Evolutionary conservation across 805 yeast species (phyloP), one percentile per base, ranked within the genome.

Genomic region (Brettanomyces sp.): DNA sequence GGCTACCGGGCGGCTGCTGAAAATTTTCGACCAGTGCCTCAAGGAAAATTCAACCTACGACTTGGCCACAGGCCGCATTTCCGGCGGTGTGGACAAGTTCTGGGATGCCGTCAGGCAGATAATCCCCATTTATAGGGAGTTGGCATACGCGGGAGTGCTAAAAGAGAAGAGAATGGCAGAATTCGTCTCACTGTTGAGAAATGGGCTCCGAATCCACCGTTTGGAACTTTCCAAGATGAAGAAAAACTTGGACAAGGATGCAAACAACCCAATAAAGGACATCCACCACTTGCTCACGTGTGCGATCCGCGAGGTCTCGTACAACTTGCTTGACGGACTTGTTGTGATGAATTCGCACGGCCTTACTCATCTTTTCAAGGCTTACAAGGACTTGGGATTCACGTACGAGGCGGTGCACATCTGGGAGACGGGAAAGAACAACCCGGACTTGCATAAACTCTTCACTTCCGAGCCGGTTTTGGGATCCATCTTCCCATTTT

Each of bases 401-500:
- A 72, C 75, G 41, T 70, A 75, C 45, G 89, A 84, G 61, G 81
- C 85, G 44, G 74, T 83, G 41, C 70, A 74, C 49, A 71, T 82
- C 49, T 85, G 93, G 93, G 84, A 81, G 54, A 63, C 72, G 18
- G 82, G 82, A 30, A 77, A 75, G 51, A 70, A 71, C 53, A 69
- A 66, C 49, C 63, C 67, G 3, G 51, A 57, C 4, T 60, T 66
- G 41, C 64, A 77, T 53, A 48, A 57, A 36, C 60, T 74, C 18
- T 83, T 78, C 62, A 69, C 83, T 47, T 72, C 74, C 39, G 85
- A 83, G 56, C 74, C 77, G 50, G 82, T 82, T 25, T 77, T 85
- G 55, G 83, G 88, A 41, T 76, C 78, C 8, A 72, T 84, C 28
- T 70, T 85, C 58, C 89, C 88, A 22, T 70, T 82, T 18, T 72